Evolutionary conservation across 805 yeast species (phyloP).

Genomic region (Yarrowia bubula): DNA sequence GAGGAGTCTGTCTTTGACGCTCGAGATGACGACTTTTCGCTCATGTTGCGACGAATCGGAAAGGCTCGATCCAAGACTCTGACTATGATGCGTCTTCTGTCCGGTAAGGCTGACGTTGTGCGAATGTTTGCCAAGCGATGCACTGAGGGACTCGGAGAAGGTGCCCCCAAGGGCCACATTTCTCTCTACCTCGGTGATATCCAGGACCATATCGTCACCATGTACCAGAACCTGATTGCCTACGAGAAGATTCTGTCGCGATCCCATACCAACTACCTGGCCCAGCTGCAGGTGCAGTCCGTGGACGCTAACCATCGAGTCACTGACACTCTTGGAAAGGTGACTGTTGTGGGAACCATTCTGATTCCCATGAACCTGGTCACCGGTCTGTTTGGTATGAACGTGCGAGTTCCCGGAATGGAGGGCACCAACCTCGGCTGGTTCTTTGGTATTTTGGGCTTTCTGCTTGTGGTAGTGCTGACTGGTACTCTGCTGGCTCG

Average conservation of each 20-base stretch:
- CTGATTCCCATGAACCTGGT: conserved; percentile 87
- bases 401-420: conserved; percentile 84
- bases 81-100: conserved; percentile 83
- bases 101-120: conserved; percentile 95
- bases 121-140: conserved; percentile 95
- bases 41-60: conserved; percentile 78
- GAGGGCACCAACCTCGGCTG: conserved; percentile 49
- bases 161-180: conserved; percentile 79
- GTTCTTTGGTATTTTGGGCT: conserved; percentile 58
- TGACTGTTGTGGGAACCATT: conserved; percentile 85
- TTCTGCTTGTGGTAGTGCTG: conserved; percentile 23
- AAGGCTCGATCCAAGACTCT: conserved; percentile 87
- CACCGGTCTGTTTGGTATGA: conserved; percentile 95
- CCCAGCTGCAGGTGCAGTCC: conserved; percentile 90
- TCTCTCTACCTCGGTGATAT: conserved; percentile 92
- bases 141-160: conserved; percentile 60
- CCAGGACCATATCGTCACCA: conserved; percentile 94
- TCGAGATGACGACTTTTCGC: conserved; percentile 67
- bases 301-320: conserved; percentile 81
- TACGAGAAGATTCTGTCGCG: conserved; percentile 92
- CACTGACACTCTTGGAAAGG: conserved; percentile 83
- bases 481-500: conserved; percentile 26
- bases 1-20: conserved; percentile 83
- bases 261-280: conserved; percentile 87
- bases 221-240: conserved; percentile 86